phyloP scores from a whole-genome alignment of 2,329 filamentous ascomycete genomes.

The Didymella sp. region DNA sequence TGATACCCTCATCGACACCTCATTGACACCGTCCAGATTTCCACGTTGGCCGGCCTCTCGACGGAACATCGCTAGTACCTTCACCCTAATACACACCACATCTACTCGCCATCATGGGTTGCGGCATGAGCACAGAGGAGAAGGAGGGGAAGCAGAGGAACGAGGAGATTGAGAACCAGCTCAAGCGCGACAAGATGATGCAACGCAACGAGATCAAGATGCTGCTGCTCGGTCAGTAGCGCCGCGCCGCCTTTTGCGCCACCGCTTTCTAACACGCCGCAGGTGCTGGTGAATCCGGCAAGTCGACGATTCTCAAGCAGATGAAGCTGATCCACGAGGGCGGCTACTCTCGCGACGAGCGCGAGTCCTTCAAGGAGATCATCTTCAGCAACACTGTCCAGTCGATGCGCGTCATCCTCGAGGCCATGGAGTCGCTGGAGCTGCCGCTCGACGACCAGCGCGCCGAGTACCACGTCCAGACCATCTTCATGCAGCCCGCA shows the following conservation, averaged over 20 bases:
- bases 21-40: conserved; percentile 27
- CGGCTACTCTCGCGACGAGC: conserved; percentile 91
- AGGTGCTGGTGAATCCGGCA: conserved; percentile 98
- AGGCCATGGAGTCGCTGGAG: conserved; percentile 73
- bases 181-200: conserved; percentile 98
- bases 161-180: conserved; percentile 99
- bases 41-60: conserved; percentile 46
- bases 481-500: conserved; percentile 97
- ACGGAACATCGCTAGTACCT: conserved; percentile 38
- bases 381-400: conserved; percentile 76
- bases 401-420: conserved; percentile 73
- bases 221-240: conserved; percentile 86
- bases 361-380: conserved; percentile 74
- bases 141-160: conserved; percentile 99
- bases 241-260: conserved; percentile 15
- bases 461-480: conserved; percentile 97
- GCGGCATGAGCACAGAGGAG: conserved; percentile 99
- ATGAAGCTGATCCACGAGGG: conserved; percentile 99
- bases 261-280: conserved; percentile 38
- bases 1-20: no score
- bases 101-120: conserved; percentile 80
- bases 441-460: conserved; percentile 88
- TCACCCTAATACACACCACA: conserved; percentile 39
- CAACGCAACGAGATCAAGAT: conserved; percentile 99
- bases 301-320: conserved; percentile 93